A percentile compares a stretch with the other conserved stretches of the same genome.
These are phyloP conservation scores for Termitomyces sp. DNA, from an alignment of 768 basidiomycete species.

Conservation along the genomic window DNA sequence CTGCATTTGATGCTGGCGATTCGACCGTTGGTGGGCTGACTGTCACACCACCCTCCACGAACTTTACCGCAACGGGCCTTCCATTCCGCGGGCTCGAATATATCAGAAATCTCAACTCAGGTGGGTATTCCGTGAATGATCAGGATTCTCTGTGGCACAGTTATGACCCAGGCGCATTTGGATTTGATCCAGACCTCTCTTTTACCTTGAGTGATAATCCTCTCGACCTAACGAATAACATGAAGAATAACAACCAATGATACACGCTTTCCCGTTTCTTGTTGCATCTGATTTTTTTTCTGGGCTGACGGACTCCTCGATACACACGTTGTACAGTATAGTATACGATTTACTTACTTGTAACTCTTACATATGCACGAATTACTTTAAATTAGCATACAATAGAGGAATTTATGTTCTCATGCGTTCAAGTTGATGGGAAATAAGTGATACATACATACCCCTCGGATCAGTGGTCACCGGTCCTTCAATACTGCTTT, in stretches of 20 bases:
- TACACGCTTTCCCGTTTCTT: conserved; percentile 2
- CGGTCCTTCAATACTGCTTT: conserved; percentile 2
- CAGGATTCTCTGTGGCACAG: conserved; percentile 53
- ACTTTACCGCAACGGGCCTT: conserved; percentile 67
- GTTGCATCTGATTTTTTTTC: not conserved
- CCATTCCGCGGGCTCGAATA: conserved; percentile 83
- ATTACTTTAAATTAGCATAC: not conserved
- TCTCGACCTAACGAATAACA: conserved; percentile 30
- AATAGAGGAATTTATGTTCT: not conserved
- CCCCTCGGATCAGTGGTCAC: conserved; percentile 11
- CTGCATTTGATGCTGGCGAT: conserved; percentile 36
- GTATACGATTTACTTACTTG: not conserved
- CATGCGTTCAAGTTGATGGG: not conserved
- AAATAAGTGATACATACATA: not conserved
- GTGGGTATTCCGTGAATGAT: conserved; percentile 40
- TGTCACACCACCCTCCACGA: conserved; percentile 50
- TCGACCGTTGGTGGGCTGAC: conserved; percentile 39
- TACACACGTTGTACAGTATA: conserved; percentile 7
- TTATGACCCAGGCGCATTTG: conserved; percentile 72
- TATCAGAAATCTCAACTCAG: conserved; percentile 69
- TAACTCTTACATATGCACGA: not conserved
- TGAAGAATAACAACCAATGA: conserved; percentile 26
- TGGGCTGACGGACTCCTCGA: not conserved
- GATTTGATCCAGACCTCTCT: conserved; percentile 71
- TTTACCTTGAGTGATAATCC: conserved; percentile 50